These are phyloP conservation scores for Mycogone perniciosa DNA, from an alignment of 2,329 filamentous ascomycete species.

Conservation along the genomic window DNA sequence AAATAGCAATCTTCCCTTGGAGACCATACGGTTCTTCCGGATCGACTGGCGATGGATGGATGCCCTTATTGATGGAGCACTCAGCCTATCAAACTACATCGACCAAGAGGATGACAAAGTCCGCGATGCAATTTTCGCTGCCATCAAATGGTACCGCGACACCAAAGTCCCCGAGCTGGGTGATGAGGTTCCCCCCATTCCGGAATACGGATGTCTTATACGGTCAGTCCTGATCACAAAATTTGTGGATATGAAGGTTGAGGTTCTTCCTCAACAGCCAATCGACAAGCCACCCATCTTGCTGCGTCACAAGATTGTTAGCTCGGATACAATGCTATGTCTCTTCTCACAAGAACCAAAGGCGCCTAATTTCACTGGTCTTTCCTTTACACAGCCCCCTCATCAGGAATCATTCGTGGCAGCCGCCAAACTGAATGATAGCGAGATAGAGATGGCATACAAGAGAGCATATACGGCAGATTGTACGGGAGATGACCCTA, in stretches of 20 bases:
- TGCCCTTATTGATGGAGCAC: constrained; percentile 37
- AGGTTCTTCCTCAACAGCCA: not conserved
- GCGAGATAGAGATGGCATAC: not conserved
- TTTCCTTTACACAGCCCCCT: constrained; percentile 29
- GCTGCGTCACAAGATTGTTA: too few relatives aligned
- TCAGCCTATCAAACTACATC: constrained; percentile 35
- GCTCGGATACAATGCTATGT: too few relatives aligned
- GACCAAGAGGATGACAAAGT: constrained; percentile 21
- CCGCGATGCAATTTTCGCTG: constrained; percentile 15
- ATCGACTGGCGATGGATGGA: constrained; percentile 40
- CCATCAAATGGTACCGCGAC: not conserved
- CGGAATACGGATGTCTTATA: constrained; percentile 8
- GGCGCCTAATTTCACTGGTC: constrained; percentile 18
- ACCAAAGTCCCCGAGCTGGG: not conserved
- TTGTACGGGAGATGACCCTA: too few relatives aligned
- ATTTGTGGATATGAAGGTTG: not conserved
- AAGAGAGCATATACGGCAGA: too few relatives aligned
- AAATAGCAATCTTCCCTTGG: constrained; percentile 26
- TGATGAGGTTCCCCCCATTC: constrained; percentile 6
- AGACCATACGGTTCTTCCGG: constrained; percentile 38
- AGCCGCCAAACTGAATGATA: constrained; percentile 14
- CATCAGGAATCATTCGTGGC: constrained; percentile 33
- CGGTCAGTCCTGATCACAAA: not conserved
- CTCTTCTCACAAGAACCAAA: not conserved
- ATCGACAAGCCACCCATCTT: too few relatives aligned